Evolutionary conservation across 768 basidiomycete species (phyloP).

Genomic region (Leccinum sublutescens): DNA sequence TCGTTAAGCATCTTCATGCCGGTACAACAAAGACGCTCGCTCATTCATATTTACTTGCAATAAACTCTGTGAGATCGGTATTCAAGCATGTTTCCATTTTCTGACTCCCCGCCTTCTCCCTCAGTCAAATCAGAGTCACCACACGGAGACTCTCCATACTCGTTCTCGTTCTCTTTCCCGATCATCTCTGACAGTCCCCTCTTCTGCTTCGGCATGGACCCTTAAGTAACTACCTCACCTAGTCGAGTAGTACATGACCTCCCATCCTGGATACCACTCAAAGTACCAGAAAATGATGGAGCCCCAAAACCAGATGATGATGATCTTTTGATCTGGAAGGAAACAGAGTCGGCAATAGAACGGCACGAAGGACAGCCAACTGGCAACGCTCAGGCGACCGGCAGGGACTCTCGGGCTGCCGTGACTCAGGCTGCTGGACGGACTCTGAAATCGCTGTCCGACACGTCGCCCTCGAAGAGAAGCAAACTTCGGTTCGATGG

Average conservation of each 20-base stretch:
- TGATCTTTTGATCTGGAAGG: not conserved
- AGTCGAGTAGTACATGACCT: conserved; percentile 14
- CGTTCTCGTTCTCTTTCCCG: conserved; percentile 27
- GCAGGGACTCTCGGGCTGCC: not conserved
- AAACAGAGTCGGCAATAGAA: not conserved
- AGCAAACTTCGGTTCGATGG: conserved; percentile 27
- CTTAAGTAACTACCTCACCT: conserved; percentile 5
- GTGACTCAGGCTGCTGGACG: not conserved
- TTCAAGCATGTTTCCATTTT: not conserved
- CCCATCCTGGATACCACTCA: conserved; percentile 10
- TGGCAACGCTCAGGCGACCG: not conserved
- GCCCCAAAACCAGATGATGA: conserved; percentile 13
- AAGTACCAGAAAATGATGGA: not conserved
- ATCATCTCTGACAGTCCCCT: conserved; percentile 1
- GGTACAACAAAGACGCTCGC: not conserved
- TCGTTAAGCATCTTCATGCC: conserved; percentile 70
- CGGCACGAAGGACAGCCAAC: not conserved
- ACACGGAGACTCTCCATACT: conserved; percentile 11
- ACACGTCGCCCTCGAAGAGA: not conserved
- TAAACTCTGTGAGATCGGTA: not conserved
- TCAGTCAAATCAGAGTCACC: conserved; percentile 32
- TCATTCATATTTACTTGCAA: not conserved
- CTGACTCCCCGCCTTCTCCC: conserved; percentile 4
- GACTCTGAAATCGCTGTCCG: not conserved
- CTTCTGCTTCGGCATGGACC: conserved; percentile 33